Percentiles rank a stretch among this genome's conserved stretches.
Evolutionary conservation across 129 eudicot genomes (phyloP).

Genomic region (Kitagawia praeruptora): DNA sequence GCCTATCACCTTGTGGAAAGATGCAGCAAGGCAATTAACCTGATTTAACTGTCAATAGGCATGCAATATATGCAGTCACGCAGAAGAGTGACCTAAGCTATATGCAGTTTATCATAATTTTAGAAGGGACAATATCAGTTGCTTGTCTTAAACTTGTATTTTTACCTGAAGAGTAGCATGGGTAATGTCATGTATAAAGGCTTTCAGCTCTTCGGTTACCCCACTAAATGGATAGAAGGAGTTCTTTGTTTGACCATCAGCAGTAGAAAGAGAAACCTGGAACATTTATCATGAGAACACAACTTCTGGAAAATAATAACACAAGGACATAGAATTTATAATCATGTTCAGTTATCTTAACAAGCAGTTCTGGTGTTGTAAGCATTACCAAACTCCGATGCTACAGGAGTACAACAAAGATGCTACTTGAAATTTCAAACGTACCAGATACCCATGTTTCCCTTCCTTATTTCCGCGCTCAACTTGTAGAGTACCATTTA

Average conservation of each 20-base stretch:
- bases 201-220: slow-evolving; percentile 83
- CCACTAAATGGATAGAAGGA: slow-evolving; percentile 76
- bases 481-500: slow-evolving; percentile 84
- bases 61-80: not conserved
- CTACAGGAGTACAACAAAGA: not conserved
- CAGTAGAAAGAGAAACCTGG: slow-evolving; percentile 44
- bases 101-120: not conserved
- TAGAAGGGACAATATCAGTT: not conserved
- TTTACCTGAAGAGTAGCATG: slow-evolving; percentile 44
- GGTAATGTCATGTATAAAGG: slow-evolving; percentile 64
- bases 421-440: slow-evolving; percentile 8
- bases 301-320: not conserved
- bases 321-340: not conserved
- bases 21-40: not conserved
- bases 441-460: slow-evolving; percentile 70
- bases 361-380: not conserved
- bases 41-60: not conserved
- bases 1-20: not conserved
- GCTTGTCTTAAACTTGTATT: not conserved
- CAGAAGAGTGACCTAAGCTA: not conserved
- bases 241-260: slow-evolving; percentile 57
- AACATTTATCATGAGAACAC: slow-evolving; percentile 15
- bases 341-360: not conserved
- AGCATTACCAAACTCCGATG: not conserved
- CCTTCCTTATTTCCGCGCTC: slow-evolving; percentile 80